These are phyloP conservation scores for Tetradesmus lagerheimii DNA, from an alignment of 139 green algal genomes.

Conservation along the genomic window DNA sequence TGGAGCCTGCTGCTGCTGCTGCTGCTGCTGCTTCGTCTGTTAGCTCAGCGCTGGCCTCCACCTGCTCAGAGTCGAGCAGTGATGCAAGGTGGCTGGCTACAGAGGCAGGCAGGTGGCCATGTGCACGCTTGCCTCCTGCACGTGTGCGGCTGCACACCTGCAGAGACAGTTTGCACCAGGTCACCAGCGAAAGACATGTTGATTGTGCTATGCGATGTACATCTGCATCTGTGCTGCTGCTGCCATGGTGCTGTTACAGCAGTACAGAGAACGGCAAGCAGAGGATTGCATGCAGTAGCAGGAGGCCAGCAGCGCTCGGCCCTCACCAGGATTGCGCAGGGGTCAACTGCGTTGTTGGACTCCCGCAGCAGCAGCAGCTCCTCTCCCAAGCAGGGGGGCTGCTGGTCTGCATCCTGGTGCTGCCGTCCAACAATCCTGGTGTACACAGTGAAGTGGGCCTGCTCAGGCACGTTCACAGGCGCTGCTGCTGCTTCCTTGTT, in stretches of 20 bases:
- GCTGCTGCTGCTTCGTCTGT: conserved; percentile 17
- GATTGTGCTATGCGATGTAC: background rate
- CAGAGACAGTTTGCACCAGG: background rate
- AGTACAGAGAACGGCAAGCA: background rate
- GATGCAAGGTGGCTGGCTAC: conserved; percentile 59
- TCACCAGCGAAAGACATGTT: background rate
- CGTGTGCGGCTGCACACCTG: conserved; percentile 16
- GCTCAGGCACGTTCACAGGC: background rate
- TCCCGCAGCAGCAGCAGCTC: conserved; percentile 35
- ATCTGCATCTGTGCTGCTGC: background rate
- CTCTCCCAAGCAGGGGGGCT: background rate
- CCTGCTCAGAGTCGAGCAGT: conserved; percentile 49
- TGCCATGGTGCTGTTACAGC: background rate
- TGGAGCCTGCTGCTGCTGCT: background rate
- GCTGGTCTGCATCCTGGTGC: conserved; percentile 26
- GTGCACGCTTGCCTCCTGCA: background rate
- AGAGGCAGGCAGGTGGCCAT: conserved; percentile 65
- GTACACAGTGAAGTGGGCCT: background rate
- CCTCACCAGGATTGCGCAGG: conserved; percentile 55
- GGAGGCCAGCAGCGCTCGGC: background rate
- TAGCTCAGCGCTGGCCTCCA: conserved; percentile 12
- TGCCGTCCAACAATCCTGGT: conserved; percentile 15
- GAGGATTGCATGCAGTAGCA: background rate
- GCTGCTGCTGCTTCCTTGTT: background rate
- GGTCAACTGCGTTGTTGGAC: conserved; percentile 46